These are phyloP conservation scores for Haplographium delicatum DNA, from an alignment of 495 filamentous ascomycete genomes.

Conservation along the genomic window DNA sequence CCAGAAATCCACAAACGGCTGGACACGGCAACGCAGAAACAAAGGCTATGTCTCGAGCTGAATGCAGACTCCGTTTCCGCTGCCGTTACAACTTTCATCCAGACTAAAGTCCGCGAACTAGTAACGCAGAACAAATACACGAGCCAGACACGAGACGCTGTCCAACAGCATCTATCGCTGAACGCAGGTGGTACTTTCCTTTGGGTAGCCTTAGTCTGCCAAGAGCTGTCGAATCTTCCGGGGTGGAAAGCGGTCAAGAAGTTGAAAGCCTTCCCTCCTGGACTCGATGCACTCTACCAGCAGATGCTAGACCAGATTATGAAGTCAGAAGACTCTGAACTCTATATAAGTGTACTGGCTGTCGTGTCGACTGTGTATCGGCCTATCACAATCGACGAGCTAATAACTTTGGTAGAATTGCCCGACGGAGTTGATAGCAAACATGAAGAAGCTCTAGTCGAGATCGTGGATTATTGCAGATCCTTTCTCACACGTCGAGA, in stretches of 20 bases:
- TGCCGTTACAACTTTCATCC: conserved; percentile 19
- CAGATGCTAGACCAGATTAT: conserved; percentile 30
- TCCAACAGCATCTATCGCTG: conserved; percentile 3
- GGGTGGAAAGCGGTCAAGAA: conserved; percentile 5
- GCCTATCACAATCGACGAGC: conserved; percentile 15
- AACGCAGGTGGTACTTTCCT: conserved; percentile 20
- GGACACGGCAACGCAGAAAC: neutral
- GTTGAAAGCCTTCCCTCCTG: conserved; percentile 27
- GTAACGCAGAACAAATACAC: conserved; percentile 1
- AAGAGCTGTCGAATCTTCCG: conserved; percentile 15
- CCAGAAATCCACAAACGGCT: conserved; percentile 11
- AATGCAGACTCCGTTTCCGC: conserved; percentile 14
- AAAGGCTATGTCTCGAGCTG: conserved; percentile 26
- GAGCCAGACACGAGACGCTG: neutral
- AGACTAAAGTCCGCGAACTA: neutral
- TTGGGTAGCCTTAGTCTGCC: conserved; percentile 26
- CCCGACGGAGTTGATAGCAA: conserved; percentile 9
- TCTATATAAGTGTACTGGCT: conserved; percentile 23
- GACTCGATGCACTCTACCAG: conserved; percentile 29
- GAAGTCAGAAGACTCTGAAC: conserved; percentile 24
- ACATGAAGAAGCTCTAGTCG: conserved; percentile 10
- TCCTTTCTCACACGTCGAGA: conserved; percentile 26
- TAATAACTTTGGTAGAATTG: conserved; percentile 2
- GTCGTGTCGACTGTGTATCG: conserved; percentile 16
- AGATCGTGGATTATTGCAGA: conserved; percentile 23